Conservation (phyloP, 139 green algal genomes). For the Coelastrella sp. region DNA sequence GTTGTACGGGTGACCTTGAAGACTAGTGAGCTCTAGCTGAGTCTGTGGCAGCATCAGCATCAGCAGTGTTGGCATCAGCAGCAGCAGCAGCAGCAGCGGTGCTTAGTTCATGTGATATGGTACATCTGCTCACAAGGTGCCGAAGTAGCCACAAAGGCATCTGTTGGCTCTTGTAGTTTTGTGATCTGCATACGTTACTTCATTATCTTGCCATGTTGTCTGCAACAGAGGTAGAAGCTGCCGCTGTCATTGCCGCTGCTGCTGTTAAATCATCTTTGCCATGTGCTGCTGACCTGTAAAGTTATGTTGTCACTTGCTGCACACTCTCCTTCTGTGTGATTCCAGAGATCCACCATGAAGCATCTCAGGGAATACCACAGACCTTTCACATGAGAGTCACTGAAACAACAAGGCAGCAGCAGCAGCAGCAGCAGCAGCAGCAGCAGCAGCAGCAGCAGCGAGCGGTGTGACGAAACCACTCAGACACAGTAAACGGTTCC, state of each 20-base stretch:
- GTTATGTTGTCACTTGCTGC: background rate
- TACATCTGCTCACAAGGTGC: too few relatives aligned
- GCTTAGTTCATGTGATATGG: too few relatives aligned
- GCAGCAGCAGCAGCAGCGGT: too few relatives aligned
- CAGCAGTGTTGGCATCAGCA: too few relatives aligned
- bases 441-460: background rate
- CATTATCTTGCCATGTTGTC: too few relatives aligned
- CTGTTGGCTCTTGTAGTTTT: too few relatives aligned
- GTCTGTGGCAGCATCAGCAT: too few relatives aligned
- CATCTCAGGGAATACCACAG: constrained; percentile 8
- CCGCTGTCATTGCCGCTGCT: background rate
- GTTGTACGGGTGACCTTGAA: constrained; percentile 37
- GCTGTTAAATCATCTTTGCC: background rate
- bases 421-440: background rate
- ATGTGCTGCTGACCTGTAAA: background rate
- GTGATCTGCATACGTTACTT: too few relatives aligned
- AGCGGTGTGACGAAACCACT: background rate
- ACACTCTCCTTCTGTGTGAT: constrained; percentile 9
- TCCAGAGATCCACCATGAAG: constrained; percentile 38
- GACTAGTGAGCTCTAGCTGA: background rate
- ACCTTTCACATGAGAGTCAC: constrained; percentile 37
- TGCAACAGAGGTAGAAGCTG: too few relatives aligned
- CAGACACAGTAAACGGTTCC: too few relatives aligned
- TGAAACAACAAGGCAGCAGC: too few relatives aligned
- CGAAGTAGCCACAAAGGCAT: too few relatives aligned